Base-by-base conservation (phyloP, 2,329 filamentous ascomycete genomes). In the Elsinoe fawcettii region DNA sequence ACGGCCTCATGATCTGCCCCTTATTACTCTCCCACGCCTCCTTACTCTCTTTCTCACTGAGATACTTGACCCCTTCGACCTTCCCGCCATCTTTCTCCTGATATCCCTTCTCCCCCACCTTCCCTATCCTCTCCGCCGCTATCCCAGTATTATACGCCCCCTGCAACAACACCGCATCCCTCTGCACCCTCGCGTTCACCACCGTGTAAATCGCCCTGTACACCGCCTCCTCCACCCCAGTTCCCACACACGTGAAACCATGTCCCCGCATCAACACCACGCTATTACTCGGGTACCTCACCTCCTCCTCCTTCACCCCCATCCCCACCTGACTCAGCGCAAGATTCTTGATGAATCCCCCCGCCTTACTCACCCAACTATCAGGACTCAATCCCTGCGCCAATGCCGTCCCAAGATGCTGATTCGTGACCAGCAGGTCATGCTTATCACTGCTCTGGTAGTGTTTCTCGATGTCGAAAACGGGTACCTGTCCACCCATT, bases 161-260 rank as follows among this genome's bases (percentile, higher is more conserved):
- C 49, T 70, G 68, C 64, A 70, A 63, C 30, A 68, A 44, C 62
- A 69, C 18, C 2, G 73, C 72, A 1, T 66, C 66, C 1, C 69
- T 74, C 58, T 76, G 74, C 6, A 71, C 65, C 49, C 70, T 67
- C 1, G 75, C 74, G 37, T 70, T 70, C 2, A 61, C 59, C 54
- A 63, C 66, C 1, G 73, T 75, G 61, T 73, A 77, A 18, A 76
- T 71, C 1, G 74, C 71, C 55, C 74, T 71, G 59, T 71, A 75
- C 0, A 77, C 75, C 0, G 70, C 73, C 61, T 75, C 73, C 61
- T 75, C 70, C 56, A 77, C 73, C 7, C 68, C 67, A 2, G 66
- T 63, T 0, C 72, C 75, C 0, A 71, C 64, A 9, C 70, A 72
- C 1, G 73, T 74, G 59, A 77, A 76, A 22, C 75, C 75, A 59